Percentiles rank a stretch among this genome's conserved stretches.
Conservation (phyloP, 176 grass and related monocot genomes). For the barley (Hordeum vulgare) region MorexV3_pseudomolecules_assembly NC_058520.1:570683890-570684389, state of each 20-base stretch:
- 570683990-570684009: conserved; percentile 97
- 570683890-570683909: conserved; percentile 59
- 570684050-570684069: conserved; percentile 63
- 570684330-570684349: conserved; percentile 50
- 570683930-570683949: conserved; percentile 51
- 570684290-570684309: not conserved
- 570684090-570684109: not conserved
- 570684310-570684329: conserved; percentile 30
- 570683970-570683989: conserved; percentile 50
- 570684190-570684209: conserved; percentile 97
- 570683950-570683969: conserved; percentile 53
- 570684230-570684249: conserved; percentile 53
- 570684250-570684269: not conserved
- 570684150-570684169: conserved; percentile 25
- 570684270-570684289: not conserved
- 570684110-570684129: not conserved
- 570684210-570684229: conserved; percentile 97
- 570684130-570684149: not conserved
- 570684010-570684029: conserved; percentile 93
- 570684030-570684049: conserved; percentile 95
- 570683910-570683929: conserved; percentile 69
- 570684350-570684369: conserved; percentile 97
- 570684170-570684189: conserved; percentile 98
- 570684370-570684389: conserved; percentile 99
- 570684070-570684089: not conserved